Evolutionary conservation across 257 asterid genomes (phyloP), one percentile per base, ranked within the genome.

Genomic region (Solanum sparsipilum): DNA sequence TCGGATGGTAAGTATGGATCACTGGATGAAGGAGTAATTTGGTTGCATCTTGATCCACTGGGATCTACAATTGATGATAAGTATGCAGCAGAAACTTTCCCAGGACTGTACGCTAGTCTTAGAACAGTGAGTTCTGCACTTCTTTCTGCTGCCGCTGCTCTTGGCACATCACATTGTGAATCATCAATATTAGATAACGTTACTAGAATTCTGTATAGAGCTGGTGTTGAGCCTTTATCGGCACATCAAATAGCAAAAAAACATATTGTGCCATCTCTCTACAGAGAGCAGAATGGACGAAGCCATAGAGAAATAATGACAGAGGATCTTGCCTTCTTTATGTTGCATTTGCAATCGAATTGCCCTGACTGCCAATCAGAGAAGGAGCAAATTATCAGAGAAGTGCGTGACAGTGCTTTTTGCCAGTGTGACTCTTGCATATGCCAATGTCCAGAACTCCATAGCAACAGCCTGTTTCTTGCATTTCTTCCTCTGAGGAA

Each of bases 401-500:
- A 93, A 90, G 88, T 97, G 90, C 93, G 74, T 39, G 89, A 89
- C 88, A 93, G 92, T 86, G 97, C 95, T 90, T 89, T n/a, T 63
- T 63, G 71, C 71, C 75, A 68, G 16, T 27, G 75, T 68, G 75
- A 68, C 75, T 27, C 23, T 68, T 68, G 75, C 75, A 68, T 68
- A 68, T 27, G 75, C 29, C 36, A 31, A 68, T 68, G 36, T 68
- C 75, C 75, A 68, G 75, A 68, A 68, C 75, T 25, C 31, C 71
- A 63, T 63, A 63, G 71, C 99, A 94, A 90, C 99, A 95, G 89
- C 99, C 98, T 87, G 98, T 93, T 90, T 97, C 96, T 92, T 63
- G 96, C 99, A 3, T 95, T 94, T 93, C 99, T 97, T 90, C 99
- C 99, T 81, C 90, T 97, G 83, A 93, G 99, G 88, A 93, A 96